phyloP scores from a whole-genome alignment of 2,329 filamentous ascomycete genomes.

The Colletotrichum caudatum region DNA sequence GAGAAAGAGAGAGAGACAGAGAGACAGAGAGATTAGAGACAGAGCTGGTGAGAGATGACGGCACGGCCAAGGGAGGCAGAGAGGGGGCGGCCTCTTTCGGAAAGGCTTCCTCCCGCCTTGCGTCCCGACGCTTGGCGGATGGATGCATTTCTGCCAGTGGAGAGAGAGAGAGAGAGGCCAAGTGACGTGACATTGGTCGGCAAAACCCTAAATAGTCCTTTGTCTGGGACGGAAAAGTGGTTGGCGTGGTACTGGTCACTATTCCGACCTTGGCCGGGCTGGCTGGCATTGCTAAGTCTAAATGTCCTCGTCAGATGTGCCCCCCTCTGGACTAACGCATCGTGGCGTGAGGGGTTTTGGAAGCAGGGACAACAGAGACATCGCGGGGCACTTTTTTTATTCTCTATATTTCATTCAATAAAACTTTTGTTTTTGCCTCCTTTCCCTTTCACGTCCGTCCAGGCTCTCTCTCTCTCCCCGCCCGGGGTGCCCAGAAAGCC shows the following conservation, averaged over 20 bases:
- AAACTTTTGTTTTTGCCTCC: too few species aligned
- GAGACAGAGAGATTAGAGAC: neutral
- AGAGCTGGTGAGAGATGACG: neutral
- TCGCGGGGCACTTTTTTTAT: neutral
- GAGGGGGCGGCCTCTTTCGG: conserved; percentile 13
- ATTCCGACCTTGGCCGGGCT: neutral
- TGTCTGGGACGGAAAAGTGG: neutral
- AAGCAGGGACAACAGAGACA: conserved; percentile 5
- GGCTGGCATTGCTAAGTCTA: neutral
- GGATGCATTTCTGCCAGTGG: conserved; percentile 5
- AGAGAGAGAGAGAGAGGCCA: too few species aligned
- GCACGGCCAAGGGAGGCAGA: neutral
- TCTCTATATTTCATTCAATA: too few species aligned
- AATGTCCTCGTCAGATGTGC: neutral
- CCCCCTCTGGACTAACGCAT: neutral
- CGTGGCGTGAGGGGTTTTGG: neutral
- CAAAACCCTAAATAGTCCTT: conserved; percentile 1
- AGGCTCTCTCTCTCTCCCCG: neutral
- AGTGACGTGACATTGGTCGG: conserved; percentile 25
- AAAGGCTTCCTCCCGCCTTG: conserved; percentile 10
- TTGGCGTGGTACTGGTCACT: neutral
- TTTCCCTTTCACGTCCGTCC: neutral
- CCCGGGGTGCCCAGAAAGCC: neutral
- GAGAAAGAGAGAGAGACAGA: neutral
- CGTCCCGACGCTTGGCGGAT: conserved; percentile 20